Evolutionary conservation across 805 yeast genomes (phyloP).

Genomic region (Wickerhamiella bombiphila): DNA sequence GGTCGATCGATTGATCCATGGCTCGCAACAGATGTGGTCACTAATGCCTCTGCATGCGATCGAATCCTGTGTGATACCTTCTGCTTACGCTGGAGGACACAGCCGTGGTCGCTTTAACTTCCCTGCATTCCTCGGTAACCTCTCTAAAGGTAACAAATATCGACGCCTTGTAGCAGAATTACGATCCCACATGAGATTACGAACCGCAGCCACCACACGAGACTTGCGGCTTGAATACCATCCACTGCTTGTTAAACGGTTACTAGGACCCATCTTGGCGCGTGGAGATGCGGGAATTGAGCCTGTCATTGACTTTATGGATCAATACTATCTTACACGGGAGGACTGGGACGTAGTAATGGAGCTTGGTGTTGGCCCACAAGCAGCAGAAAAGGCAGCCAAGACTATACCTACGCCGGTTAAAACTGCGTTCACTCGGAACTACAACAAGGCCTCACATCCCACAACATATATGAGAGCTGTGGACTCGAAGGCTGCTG

Average conservation of each 20-base stretch:
- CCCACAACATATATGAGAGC: constrained; percentile 68
- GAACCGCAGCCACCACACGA: constrained; percentile 58
- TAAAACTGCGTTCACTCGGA: constrained; percentile 76
- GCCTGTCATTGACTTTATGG: constrained; percentile 58
- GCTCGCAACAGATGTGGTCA: constrained; percentile 90
- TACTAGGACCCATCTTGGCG: constrained; percentile 43
- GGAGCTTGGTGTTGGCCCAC: constrained; percentile 65
- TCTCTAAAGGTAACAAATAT: constrained; percentile 69
- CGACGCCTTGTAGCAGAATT: constrained; percentile 69
- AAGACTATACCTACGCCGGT: constrained; percentile 63
- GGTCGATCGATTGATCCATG: constrained; percentile 68
- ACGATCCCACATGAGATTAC: constrained; percentile 72
- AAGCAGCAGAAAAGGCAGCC: constrained; percentile 29
- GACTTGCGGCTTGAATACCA: constrained; percentile 67
- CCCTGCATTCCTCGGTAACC: constrained; percentile 80
- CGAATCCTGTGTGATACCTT: constrained; percentile 71
- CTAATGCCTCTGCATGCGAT: constrained; percentile 83
- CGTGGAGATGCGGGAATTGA: constrained; percentile 50
- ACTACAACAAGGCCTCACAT: constrained; percentile 60
- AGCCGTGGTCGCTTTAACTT: constrained; percentile 58
- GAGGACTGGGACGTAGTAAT: constrained; percentile 85
- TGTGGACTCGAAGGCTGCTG: constrained; percentile 26
- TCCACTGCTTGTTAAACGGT: constrained; percentile 42
- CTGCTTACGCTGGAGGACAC: constrained; percentile 58
- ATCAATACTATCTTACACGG: constrained; percentile 67